phyloP scores from a whole-genome alignment of 2,329 filamentous ascomycete genomes.

The Nectriaceae sp. region DNA sequence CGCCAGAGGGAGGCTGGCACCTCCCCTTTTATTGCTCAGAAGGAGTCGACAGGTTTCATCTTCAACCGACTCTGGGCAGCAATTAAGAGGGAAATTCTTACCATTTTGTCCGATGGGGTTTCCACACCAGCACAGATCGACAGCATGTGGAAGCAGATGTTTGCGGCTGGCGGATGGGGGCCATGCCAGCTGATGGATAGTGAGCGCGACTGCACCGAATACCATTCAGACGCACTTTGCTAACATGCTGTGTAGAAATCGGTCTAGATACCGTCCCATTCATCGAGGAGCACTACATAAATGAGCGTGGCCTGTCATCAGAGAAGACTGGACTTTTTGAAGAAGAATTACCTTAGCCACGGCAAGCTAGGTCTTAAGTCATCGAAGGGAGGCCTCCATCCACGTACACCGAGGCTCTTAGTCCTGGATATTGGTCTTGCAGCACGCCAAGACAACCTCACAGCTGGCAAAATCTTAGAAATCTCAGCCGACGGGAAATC shows the following conservation, averaged over 20 bases:
- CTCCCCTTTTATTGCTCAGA: conserved; percentile 42
- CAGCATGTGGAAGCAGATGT: conserved; percentile 45
- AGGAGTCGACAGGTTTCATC: conserved; percentile 54
- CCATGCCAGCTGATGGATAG: conserved; percentile 4
- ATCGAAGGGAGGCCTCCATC: conserved; percentile 41
- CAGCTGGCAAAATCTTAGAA: conserved; percentile 15
- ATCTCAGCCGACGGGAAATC: conserved; percentile 12
- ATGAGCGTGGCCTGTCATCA: conserved; percentile 45
- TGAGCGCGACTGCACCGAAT: no score
- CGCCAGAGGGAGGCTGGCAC: conserved; percentile 41
- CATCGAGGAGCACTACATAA: conserved; percentile 55
- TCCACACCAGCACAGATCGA: conserved; percentile 50
- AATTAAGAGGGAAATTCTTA: conserved; percentile 53
- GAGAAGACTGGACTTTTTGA: conserved; percentile 45
- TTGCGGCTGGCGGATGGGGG: background rate
- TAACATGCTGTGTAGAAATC: conserved; percentile 32
- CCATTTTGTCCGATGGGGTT: conserved; percentile 51
- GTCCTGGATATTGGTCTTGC: conserved; percentile 33
- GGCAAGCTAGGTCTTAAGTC: conserved; percentile 50
- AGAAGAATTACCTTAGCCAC: conserved; percentile 42
- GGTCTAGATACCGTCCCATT: conserved; percentile 55
- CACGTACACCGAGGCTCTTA: conserved; percentile 22
- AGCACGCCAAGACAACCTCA: background rate
- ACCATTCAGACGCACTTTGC: no score
- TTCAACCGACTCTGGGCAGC: conserved; percentile 60